Evolutionary conservation across 768 basidiomycete species (phyloP).

Genomic region (Crepidotus variabilis): DNA sequence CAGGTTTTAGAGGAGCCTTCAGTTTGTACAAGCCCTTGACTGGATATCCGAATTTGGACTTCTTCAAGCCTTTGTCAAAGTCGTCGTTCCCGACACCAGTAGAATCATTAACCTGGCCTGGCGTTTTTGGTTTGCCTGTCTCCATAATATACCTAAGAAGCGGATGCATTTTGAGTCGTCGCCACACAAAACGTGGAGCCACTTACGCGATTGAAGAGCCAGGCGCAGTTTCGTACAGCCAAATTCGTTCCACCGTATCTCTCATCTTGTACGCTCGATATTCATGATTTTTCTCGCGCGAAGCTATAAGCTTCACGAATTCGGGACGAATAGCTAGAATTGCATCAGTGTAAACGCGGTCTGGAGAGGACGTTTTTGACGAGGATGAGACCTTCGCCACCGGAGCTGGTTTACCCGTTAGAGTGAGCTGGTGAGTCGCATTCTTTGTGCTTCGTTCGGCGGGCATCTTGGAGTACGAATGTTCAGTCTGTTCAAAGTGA

Average conservation of each 20-base stretch:
- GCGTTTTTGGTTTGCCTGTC: slow-evolving; percentile 22
- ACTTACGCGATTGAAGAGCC: slow-evolving; percentile 26
- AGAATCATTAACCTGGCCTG: slow-evolving; percentile 28
- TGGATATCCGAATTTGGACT: slow-evolving; percentile 22
- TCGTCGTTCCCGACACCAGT: slow-evolving; percentile 31
- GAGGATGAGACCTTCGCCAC: not conserved
- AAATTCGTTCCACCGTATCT: slow-evolving; percentile 23
- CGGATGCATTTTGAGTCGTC: not conserved
- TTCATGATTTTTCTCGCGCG: slow-evolving; percentile 32
- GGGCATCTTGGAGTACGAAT: not conserved
- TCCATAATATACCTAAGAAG: slow-evolving; percentile 21
- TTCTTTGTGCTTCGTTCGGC: not conserved
- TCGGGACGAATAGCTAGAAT: slow-evolving; percentile 28
- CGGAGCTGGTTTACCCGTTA: slow-evolving; percentile 16
- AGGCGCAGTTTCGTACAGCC: slow-evolving; percentile 27
- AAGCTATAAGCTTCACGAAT: slow-evolving; percentile 25
- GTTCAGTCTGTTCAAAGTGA: no score
- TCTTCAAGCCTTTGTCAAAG: slow-evolving; percentile 27
- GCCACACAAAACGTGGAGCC: not conserved
- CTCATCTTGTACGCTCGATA: slow-evolving; percentile 28
- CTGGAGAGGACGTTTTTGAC: not conserved
- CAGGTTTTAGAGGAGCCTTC: slow-evolving; percentile 13
- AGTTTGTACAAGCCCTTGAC: slow-evolving; percentile 21
- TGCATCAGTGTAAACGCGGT: slow-evolving; percentile 26
- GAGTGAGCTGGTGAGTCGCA: slow-evolving; percentile 11